These are phyloP conservation scores for Allium sativum DNA, from an alignment of 106 monocot genomes.

Conservation along the genomic window DNA sequence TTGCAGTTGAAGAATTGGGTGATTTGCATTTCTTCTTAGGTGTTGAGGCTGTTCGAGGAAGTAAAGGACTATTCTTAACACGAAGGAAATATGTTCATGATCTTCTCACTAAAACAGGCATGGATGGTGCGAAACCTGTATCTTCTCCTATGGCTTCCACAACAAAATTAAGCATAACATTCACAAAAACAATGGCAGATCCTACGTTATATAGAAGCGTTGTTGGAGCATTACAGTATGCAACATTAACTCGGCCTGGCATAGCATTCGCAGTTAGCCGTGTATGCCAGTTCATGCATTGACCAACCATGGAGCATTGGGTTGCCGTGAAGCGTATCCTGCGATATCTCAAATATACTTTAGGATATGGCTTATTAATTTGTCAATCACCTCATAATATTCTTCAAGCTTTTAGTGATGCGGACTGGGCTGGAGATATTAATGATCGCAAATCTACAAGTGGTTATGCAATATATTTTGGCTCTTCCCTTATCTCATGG, in stretches of 20 bases:
- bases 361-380: not conserved
- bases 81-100: not conserved
- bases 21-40: conserved; percentile 2
- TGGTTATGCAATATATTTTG: conserved; percentile 9
- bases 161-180: not conserved
- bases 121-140: not conserved
- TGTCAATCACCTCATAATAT: not conserved
- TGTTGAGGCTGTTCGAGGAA: not conserved
- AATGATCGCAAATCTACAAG: not conserved
- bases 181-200: not conserved
- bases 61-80: not conserved
- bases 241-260: not conserved
- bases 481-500: conserved; percentile 15
- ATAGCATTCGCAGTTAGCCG: not conserved
- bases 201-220: not conserved
- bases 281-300: not conserved
- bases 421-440: not conserved
- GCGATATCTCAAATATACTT: not conserved
- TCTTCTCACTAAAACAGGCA: not conserved
- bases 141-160: not conserved
- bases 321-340: not conserved
- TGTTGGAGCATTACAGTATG: not conserved
- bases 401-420: not conserved
- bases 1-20: conserved; percentile 4
- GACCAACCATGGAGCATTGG: not conserved